Conservation (phyloP, 768 basidiomycete species). For the Calocera viscosa region DNA sequence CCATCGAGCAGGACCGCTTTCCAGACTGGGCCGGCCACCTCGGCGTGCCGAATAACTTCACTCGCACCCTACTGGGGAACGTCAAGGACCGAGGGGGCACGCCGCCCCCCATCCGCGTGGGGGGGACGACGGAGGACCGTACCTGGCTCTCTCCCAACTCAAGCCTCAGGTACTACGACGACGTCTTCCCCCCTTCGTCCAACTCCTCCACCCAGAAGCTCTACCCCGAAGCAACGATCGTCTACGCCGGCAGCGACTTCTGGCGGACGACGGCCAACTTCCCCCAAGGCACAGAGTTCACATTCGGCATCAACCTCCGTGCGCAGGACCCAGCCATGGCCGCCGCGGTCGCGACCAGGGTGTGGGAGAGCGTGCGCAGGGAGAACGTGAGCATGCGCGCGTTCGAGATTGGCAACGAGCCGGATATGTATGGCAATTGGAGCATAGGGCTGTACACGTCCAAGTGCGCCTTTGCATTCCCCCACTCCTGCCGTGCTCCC, state of each 20-base stretch:
- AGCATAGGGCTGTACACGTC: not conserved
- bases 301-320: not conserved
- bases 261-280: not conserved
- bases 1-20: not conserved
- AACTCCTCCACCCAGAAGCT: not conserved
- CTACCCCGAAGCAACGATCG: constrained; percentile 1
- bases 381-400: not conserved
- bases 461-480: not conserved
- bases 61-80: not conserved
- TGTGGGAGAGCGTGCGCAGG: not conserved
- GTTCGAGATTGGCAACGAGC: constrained; percentile 5
- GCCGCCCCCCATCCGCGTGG: not conserved
- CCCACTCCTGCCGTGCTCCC: not conserved
- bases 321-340: not conserved
- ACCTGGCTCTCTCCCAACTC: not conserved
- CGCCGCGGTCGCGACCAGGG: not conserved
- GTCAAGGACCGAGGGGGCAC: not conserved
- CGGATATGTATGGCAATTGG: constrained; percentile 2
- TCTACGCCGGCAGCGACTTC: not conserved
- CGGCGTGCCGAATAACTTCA: not conserved
- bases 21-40: not conserved
- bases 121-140: not conserved
- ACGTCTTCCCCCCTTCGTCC: not conserved
- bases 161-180: not conserved
- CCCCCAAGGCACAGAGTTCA: not conserved